phyloP scores from a whole-genome alignment of 2,329 filamentous ascomycete species.

The Fusarium papillatum region DNA sequence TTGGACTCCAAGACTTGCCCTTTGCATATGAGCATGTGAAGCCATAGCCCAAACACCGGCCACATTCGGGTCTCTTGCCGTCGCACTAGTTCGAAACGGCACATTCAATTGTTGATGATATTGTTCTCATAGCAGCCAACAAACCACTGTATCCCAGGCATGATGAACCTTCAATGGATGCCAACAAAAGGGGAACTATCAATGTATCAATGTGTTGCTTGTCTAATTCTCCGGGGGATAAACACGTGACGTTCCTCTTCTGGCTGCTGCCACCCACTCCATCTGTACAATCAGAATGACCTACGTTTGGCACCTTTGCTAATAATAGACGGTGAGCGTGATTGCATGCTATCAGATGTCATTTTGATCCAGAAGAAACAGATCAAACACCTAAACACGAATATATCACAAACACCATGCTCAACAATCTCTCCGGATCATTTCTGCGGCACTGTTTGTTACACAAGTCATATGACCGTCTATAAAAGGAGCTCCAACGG shows the following conservation, averaged over 20 bases:
- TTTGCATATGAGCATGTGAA: not conserved
- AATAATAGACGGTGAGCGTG: not conserved
- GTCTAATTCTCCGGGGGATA: not conserved
- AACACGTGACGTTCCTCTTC: not conserved
- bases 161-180: not conserved
- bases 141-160: too few species aligned
- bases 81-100: not conserved
- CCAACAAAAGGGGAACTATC: too few species aligned
- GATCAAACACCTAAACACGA: not conserved
- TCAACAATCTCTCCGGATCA: not conserved
- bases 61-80: not conserved
- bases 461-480: not conserved
- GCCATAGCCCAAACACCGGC: not conserved
- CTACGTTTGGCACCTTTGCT: not conserved
- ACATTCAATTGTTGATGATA: not conserved
- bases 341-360: not conserved
- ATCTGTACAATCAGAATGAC: not conserved
- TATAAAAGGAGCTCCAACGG: not conserved
- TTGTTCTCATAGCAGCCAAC: too few species aligned
- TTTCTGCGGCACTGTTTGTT: not conserved
- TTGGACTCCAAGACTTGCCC: not conserved
- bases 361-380: not conserved
- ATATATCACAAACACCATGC: not conserved
- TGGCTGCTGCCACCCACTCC: not conserved
- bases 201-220: too few species aligned